A percentile compares a stretch with the other conserved stretches of the same genome.
Conservation (phyloP, 176 grass and related monocot species). For the Urochloa ruziziensis region DNA sequence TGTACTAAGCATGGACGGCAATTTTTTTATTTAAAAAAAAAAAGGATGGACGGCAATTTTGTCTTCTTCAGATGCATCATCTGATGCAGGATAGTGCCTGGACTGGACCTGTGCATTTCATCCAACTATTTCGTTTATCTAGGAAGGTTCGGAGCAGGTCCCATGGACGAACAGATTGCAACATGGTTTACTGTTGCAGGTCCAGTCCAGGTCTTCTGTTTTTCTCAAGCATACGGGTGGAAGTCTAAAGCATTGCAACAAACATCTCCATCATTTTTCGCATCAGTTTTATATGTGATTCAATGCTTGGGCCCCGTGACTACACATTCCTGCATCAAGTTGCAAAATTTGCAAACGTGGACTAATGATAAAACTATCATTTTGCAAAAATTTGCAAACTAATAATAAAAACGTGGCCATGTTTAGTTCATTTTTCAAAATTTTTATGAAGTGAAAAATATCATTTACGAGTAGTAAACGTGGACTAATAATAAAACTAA, state of each 20-base stretch:
- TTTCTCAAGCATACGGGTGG: neutral
- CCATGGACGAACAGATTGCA: neutral
- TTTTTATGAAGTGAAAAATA: no score
- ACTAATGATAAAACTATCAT: no score
- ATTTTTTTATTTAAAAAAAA: no score
- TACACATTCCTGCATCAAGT: neutral
- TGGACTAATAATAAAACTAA: no score
- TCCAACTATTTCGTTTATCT: neutral
- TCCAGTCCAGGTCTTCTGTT: neutral
- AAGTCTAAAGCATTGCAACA: neutral
- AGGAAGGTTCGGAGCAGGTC: neutral
- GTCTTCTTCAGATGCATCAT: neutral
- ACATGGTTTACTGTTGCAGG: neutral
- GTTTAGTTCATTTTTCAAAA: no score
- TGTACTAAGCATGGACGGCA: no score
- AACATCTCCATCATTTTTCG: no score
- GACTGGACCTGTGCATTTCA: neutral
- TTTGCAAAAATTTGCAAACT: no score
- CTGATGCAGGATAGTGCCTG: neutral
- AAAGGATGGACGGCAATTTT: no score
- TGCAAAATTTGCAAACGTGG: no score
- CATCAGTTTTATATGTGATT: neutral
- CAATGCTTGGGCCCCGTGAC: neutral
- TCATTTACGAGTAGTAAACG: no score
- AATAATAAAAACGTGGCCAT: no score